Evolutionary conservation across 1,284 basidiomycete genomes (phyloP).

Genomic region (Boletus smithii): DNA sequence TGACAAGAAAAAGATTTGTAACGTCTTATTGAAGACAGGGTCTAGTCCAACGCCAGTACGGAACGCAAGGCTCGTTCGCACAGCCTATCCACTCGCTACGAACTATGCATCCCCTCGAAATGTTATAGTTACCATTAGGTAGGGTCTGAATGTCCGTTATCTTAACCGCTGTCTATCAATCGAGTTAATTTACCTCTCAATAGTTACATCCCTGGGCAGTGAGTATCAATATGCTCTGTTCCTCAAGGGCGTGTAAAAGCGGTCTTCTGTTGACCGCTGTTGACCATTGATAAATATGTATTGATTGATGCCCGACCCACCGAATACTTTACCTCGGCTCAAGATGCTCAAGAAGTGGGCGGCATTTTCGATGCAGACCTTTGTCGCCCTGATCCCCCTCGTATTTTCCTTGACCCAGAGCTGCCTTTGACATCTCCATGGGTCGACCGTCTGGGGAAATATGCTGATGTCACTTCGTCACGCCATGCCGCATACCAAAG

Average conservation of each 20-base stretch:
- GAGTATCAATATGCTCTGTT: slow-evolving; percentile 4
- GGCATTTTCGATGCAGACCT: slow-evolving; percentile 1
- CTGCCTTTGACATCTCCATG: not conserved
- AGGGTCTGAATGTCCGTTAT: slow-evolving; percentile 9
- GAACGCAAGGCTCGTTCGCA: slow-evolving; percentile 10
- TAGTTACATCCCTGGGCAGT: slow-evolving; percentile 18
- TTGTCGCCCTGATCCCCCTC: not conserved
- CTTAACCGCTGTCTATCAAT: slow-evolving; percentile 15
- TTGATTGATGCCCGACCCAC: slow-evolving; percentile 13
- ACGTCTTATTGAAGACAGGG: slow-evolving; percentile 8
- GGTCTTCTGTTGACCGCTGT: slow-evolving; percentile 20
- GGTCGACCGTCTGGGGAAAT: not conserved
- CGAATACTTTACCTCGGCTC: slow-evolving; percentile 4
- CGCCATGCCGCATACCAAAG: slow-evolving; percentile 1
- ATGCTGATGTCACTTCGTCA: slow-evolving; percentile 6
- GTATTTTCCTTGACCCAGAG: not conserved
- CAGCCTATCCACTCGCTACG: slow-evolving; percentile 7
- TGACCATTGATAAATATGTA: slow-evolving; percentile 22
- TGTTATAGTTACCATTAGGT: slow-evolving; percentile 12
- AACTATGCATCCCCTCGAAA: slow-evolving; percentile 9
- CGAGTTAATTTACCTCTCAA: slow-evolving; percentile 30
- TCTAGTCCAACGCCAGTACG: slow-evolving; percentile 11
- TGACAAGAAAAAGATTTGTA: slow-evolving; percentile 8
- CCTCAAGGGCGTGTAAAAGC: slow-evolving; percentile 15
- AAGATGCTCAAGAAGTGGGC: not conserved